Conservation (phyloP, 768 basidiomycete species). For the Mycena vitilis region DNA sequence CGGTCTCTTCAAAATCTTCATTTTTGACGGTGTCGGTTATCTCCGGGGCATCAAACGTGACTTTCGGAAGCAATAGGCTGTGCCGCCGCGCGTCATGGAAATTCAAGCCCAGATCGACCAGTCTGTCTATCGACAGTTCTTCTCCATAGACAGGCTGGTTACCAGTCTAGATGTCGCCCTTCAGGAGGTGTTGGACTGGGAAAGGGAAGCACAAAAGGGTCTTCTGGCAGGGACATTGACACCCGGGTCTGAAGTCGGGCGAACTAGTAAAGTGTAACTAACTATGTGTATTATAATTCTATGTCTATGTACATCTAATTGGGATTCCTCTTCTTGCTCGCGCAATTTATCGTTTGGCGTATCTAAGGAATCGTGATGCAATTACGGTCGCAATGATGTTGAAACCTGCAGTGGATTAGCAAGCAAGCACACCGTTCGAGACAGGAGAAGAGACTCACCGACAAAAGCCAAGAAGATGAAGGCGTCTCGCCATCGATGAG, state of each 20-base stretch:
- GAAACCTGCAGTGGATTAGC: constrained; percentile 57
- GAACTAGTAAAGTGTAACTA: not conserved
- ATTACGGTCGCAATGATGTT: constrained; percentile 75
- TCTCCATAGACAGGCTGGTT: too few relatives aligned
- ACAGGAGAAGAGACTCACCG: constrained; percentile 48
- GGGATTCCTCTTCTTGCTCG: not conserved
- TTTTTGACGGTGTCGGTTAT: too few relatives aligned
- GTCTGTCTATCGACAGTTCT: too few relatives aligned
- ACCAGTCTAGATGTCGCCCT: constrained; percentile 27
- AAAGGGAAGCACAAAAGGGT: constrained; percentile 14
- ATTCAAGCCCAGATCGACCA: too few relatives aligned
- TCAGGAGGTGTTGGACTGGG: constrained; percentile 20
- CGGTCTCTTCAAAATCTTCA: too few relatives aligned
- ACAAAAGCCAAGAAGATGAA: constrained; percentile 75
- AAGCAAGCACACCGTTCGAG: constrained; percentile 6
- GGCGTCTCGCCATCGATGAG: constrained; percentile 74
- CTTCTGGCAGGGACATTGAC: constrained; percentile 11
- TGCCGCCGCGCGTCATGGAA: too few relatives aligned
- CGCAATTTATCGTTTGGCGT: constrained; percentile 66
- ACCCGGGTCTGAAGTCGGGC: constrained; percentile 8
- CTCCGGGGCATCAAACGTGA: too few relatives aligned
- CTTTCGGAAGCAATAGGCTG: too few relatives aligned
- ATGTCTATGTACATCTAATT: not conserved
- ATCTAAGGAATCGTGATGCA: constrained; percentile 78
- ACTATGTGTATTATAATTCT: constrained; percentile 3